These are phyloP conservation scores for Ophiostoma sp. DNA, from an alignment of 2,329 filamentous ascomycete genomes.

Conservation along the genomic window DNA sequence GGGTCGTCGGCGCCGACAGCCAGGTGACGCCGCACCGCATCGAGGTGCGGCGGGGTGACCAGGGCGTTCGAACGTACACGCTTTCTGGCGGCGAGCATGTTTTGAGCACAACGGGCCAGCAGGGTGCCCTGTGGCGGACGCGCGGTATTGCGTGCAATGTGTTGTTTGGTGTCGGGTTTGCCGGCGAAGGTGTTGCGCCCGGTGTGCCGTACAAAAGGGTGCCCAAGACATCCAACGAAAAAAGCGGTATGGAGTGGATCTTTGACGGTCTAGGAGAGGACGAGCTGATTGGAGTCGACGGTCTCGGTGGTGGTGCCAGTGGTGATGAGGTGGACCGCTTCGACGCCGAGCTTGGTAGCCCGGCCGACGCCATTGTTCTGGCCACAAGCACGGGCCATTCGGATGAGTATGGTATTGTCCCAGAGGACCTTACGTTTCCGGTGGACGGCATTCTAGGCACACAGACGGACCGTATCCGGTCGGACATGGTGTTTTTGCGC, in stretches of 20 bases:
- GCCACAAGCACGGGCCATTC: conserved; percentile 33
- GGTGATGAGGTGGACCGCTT: conserved; percentile 42
- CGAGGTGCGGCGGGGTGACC: neutral
- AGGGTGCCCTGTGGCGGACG: conserved; percentile 38
- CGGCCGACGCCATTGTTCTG: conserved; percentile 34
- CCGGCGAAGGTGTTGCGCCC: conserved; percentile 35
- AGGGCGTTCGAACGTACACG: neutral
- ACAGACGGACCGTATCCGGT: conserved; percentile 31
- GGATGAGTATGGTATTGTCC: conserved; percentile 32
- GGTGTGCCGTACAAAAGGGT: conserved; percentile 31
- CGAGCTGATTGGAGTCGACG: conserved; percentile 30
- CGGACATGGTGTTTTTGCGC: conserved; percentile 33
- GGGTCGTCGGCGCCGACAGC: conserved; percentile 36
- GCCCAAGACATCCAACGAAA: neutral
- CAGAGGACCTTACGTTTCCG: conserved; percentile 32
- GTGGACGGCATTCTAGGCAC: conserved; percentile 32
- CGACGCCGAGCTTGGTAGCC: conserved; percentile 37
- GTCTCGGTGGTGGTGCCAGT: conserved; percentile 38
- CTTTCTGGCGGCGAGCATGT: neutral
- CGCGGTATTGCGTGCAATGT: conserved; percentile 37
- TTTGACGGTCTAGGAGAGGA: conserved; percentile 25
- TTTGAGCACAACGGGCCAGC: conserved; percentile 11
- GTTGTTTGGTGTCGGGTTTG: conserved; percentile 38
- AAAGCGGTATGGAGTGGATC: conserved; percentile 11
- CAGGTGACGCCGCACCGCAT: conserved; percentile 36